Conservation (phyloP, 768 basidiomycete genomes). For the Neoboletus magnificus region DNA sequence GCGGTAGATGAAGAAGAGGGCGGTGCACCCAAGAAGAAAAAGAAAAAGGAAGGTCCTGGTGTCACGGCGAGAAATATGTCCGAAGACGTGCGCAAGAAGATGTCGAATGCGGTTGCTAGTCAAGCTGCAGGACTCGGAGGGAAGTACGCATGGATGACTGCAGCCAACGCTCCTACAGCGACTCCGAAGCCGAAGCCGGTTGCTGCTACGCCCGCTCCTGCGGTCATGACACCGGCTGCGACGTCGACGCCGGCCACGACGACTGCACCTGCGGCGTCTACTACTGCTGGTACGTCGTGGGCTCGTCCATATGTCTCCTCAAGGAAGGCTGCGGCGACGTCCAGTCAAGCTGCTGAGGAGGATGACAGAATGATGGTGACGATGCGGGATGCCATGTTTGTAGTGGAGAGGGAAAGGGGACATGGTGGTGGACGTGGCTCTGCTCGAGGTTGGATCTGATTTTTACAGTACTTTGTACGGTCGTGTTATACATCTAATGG, state of each 20-base stretch:
- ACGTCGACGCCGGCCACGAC: slow-evolving; percentile 31
- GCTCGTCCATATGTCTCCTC: slow-evolving; percentile 61
- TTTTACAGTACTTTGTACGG: neutral
- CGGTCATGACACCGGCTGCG: slow-evolving; percentile 22
- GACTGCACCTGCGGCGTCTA: slow-evolving; percentile 30
- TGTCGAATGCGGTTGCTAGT: slow-evolving; percentile 86
- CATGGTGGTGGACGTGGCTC: slow-evolving; percentile 81
- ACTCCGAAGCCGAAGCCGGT: slow-evolving; percentile 38
- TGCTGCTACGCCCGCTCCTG: slow-evolving; percentile 33
- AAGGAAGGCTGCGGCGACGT: slow-evolving; percentile 39
- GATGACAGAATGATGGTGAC: slow-evolving; percentile 61
- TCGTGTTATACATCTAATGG: neutral
- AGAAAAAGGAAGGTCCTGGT: slow-evolving; percentile 80
- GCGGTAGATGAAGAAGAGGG: slow-evolving; percentile 47
- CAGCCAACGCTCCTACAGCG: slow-evolving; percentile 47
- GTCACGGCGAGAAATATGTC: slow-evolving; percentile 87
- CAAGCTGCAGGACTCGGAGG: slow-evolving; percentile 84
- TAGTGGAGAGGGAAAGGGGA: slow-evolving; percentile 76
- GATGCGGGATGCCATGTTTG: slow-evolving; percentile 81
- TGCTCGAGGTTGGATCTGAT: slow-evolving; percentile 62
- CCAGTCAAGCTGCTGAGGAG: slow-evolving; percentile 46
- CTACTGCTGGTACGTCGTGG: slow-evolving; percentile 41
- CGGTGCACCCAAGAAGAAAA: slow-evolving; percentile 68
- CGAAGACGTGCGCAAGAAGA: slow-evolving; percentile 87
- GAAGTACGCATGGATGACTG: slow-evolving; percentile 88